A percentile compares a stretch with the other conserved stretches of the same genome.
Conservation (phyloP, 371 early-diverging fungal species). For the Amoeboaphelidium protococcarum region DNA sequence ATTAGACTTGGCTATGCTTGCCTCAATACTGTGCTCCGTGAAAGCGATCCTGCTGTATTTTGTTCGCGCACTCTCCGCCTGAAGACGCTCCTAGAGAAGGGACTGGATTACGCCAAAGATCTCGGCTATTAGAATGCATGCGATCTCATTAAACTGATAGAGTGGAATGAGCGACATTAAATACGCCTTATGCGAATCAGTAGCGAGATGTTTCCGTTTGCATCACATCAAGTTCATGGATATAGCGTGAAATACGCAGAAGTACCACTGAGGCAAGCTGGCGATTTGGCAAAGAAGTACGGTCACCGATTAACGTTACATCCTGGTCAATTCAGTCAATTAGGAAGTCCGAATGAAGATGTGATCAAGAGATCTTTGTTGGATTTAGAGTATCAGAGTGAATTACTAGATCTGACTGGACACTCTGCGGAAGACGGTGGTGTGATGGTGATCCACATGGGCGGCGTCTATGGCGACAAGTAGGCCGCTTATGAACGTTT, state of each 20-base stretch:
- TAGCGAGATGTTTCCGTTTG: constrained; percentile 20
- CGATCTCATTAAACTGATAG: constrained; percentile 14
- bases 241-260: constrained; percentile 9
- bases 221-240: constrained; percentile 15
- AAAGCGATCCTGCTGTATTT: constrained; percentile 5
- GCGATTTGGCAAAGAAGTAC: constrained; percentile 13
- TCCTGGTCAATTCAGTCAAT: constrained; percentile 21
- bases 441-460: constrained; percentile 24
- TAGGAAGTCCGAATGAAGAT: constrained; percentile 14
- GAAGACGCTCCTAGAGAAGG: constrained; percentile 16
- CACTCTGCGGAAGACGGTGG: constrained; percentile 15
- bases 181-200: constrained; percentile 21
- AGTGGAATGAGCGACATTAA: constrained; percentile 20
- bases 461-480: constrained; percentile 18
- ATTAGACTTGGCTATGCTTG: constrained; percentile 14
- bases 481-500: constrained; percentile 12
- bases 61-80: constrained; percentile 12
- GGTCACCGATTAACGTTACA: constrained; percentile 19
- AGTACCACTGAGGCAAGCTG: constrained; percentile 10
- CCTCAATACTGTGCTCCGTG: constrained; percentile 10
- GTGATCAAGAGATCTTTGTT: constrained; percentile 13
- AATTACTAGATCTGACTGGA: constrained; percentile 18
- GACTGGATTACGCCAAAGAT: constrained; percentile 15
- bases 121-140: constrained; percentile 14
- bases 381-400: constrained; percentile 17